Evolutionary conservation across 306 rosid species (phyloP).

Genomic region (Hippophae gyantsensis): DNA sequence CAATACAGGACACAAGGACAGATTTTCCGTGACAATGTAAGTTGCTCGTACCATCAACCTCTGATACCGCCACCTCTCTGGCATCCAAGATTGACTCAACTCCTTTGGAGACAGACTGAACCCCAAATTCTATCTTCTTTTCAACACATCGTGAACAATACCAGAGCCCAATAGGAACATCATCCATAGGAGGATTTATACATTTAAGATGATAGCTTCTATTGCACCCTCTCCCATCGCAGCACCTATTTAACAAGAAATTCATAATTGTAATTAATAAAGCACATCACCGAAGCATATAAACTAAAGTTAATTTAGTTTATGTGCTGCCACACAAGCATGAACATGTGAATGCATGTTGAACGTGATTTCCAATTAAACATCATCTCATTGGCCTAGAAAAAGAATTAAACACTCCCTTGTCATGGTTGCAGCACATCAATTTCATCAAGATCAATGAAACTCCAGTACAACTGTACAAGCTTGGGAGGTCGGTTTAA

Average conservation of each 20-base stretch:
- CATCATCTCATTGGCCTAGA: background rate
- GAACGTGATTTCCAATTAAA: background rate
- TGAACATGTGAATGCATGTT: too few relatives aligned
- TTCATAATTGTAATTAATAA: background rate
- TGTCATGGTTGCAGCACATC: too few relatives aligned
- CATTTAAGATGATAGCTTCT: conserved; percentile 56
- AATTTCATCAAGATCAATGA: too few relatives aligned
- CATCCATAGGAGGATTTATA: conserved; percentile 52
- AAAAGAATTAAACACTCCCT: background rate
- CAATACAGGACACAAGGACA: background rate
- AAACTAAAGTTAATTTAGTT: background rate
- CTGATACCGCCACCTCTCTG: conserved; percentile 31
- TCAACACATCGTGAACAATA: conserved; percentile 41
- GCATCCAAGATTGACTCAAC: conserved; percentile 46
- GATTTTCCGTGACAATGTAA: too few relatives aligned
- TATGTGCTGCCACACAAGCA: background rate
- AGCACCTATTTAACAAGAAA: conserved; percentile 33
- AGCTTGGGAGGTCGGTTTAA: too few relatives aligned
- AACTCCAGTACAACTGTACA: too few relatives aligned
- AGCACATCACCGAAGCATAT: conserved; percentile 7
- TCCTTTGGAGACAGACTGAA: conserved; percentile 50
- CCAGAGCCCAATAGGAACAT: conserved; percentile 56
- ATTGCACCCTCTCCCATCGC: conserved; percentile 56
- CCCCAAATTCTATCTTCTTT: conserved; percentile 55
- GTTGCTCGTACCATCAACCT: conserved; percentile 35